These are phyloP conservation scores for Tolypocladium album DNA, from an alignment of 2,329 filamentous ascomycete species.

Conservation along the genomic window DNA sequence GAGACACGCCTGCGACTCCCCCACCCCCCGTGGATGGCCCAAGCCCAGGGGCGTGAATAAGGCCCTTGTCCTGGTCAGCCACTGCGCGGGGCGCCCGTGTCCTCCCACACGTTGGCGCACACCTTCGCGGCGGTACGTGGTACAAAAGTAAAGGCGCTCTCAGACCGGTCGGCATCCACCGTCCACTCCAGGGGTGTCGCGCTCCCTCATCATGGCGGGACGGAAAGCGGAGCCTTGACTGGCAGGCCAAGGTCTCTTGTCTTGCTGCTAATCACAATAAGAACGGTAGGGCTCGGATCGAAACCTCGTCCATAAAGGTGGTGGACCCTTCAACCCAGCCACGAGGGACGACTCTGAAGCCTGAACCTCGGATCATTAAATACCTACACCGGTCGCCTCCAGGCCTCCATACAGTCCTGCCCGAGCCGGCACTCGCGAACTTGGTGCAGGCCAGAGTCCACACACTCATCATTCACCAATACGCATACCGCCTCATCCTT, in stretches of 20 bases:
- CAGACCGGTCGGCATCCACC: not conserved
- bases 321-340: not conserved
- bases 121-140: not conserved
- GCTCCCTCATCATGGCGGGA: not conserved
- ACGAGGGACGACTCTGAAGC: not conserved
- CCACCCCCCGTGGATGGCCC: not conserved
- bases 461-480: not conserved
- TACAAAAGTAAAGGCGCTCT: not conserved
- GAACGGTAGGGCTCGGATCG: not conserved
- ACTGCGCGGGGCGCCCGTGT: not conserved
- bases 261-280: not conserved
- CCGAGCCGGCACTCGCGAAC: not conserved
- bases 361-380: not conserved
- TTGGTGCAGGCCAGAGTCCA: not conserved
- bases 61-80: not conserved
- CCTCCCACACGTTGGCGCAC: not conserved
- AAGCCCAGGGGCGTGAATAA: not conserved
- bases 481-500: not conserved
- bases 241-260: not conserved
- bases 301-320: not conserved
- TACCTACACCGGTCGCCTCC: not conserved
- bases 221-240: not conserved
- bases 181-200: not conserved
- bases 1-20: not conserved
- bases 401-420: not conserved